phyloP scores from a whole-genome alignment of 2,329 filamentous ascomycete genomes.

The Trichophyton simii region DNA sequence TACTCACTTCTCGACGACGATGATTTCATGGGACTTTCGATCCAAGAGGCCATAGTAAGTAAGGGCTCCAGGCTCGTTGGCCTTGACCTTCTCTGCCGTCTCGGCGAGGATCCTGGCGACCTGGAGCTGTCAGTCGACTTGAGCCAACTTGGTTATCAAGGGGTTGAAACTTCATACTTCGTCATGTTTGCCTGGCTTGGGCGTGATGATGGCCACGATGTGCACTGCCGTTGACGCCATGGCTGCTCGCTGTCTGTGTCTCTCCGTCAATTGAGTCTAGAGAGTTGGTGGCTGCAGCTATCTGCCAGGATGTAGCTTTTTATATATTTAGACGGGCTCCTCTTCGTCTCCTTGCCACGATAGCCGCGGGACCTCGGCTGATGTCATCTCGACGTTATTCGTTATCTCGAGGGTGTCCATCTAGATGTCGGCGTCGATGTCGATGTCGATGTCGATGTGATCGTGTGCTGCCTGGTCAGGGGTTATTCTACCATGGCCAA shows the following conservation, averaged over 20 bases:
- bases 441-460: not conserved
- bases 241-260: not conserved
- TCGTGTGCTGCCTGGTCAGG: too few relatives aligned
- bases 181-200: slow-evolving; percentile 22
- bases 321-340: not conserved
- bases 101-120: slow-evolving; percentile 18
- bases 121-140: slow-evolving; percentile 12
- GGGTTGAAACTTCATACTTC: slow-evolving; percentile 16
- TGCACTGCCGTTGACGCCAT: slow-evolving; percentile 23
- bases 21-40: slow-evolving; percentile 21
- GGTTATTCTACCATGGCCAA: not conserved
- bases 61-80: slow-evolving; percentile 22
- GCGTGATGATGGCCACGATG: slow-evolving; percentile 20
- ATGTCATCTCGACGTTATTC: not conserved
- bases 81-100: slow-evolving; percentile 21
- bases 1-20: slow-evolving; percentile 23
- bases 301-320: not conserved
- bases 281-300: not conserved
- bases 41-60: slow-evolving; percentile 21
- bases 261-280: not conserved
- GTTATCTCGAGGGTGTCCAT: not conserved
- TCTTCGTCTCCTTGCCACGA: not conserved
- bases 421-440: not conserved
- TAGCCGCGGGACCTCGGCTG: not conserved
- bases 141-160: not conserved